Percentiles rank a stretch among this genome's conserved stretches.
phyloP scores from a whole-genome alignment of 2,329 filamentous ascomycete species.

The Paramyrothecium sp. region DNA sequence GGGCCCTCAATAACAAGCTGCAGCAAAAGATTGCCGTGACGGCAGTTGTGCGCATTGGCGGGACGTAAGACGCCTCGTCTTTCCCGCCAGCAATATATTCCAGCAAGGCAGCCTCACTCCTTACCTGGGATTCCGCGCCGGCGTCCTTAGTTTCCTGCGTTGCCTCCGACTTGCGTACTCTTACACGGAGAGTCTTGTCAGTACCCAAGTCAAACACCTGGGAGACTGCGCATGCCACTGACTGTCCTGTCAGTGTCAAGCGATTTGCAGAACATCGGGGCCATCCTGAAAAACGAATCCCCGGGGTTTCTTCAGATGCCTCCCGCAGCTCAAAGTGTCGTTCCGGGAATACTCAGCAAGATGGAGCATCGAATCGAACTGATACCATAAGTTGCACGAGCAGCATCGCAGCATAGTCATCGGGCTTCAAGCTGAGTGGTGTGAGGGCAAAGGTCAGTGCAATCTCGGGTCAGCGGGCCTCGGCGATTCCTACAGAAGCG shows the following conservation, averaged over 20 bases:
- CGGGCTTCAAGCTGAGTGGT: not conserved
- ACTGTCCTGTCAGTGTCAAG: constrained; percentile 2
- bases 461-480: not conserved
- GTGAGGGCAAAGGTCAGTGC: not conserved
- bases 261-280: constrained; percentile 4
- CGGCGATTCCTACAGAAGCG: not conserved
- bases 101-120: not conserved
- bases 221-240: too few species aligned
- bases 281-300: constrained; percentile 7
- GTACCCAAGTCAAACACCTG: constrained; percentile 1
- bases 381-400: not conserved
- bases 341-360: not conserved
- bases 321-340: not conserved
- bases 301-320: not conserved
- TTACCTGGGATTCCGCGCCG: not conserved
- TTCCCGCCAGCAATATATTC: not conserved
- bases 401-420: not conserved
- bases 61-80: constrained; percentile 1
- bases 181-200: not conserved
- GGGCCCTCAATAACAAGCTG: constrained; percentile 4
- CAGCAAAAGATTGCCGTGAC: constrained; percentile 5
- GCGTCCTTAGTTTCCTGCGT: not conserved
- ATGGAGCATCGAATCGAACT: not conserved
- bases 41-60: constrained; percentile 3
- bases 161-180: not conserved